Percentiles rank a stretch among this genome's conserved stretches.
Evolutionary conservation across 2,329 filamentous ascomycete genomes (phyloP).

Genomic region (Acrodontium crateriforme): DNA sequence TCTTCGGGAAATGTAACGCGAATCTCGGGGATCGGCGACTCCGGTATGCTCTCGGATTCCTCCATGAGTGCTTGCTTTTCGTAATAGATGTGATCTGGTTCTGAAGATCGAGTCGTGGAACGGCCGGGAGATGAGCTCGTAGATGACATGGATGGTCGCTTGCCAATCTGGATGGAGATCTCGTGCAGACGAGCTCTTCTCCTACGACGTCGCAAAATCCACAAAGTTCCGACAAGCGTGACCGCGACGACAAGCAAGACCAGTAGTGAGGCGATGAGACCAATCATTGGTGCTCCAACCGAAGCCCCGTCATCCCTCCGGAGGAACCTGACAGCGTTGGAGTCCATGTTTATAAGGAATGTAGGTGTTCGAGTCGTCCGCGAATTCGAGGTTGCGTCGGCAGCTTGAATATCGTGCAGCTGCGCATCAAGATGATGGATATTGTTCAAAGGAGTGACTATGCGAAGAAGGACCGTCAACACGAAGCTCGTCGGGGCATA

Average conservation of each 20-base stretch:
- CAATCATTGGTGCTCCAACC: constrained; percentile 48
- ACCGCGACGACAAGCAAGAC: constrained; percentile 63
- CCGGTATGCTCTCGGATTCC: constrained; percentile 60
- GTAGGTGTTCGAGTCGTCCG: too few species aligned
- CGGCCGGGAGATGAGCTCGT: constrained; percentile 37
- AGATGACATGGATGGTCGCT: constrained; percentile 32
- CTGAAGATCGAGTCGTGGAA: constrained; percentile 42
- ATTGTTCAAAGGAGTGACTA: too few species aligned
- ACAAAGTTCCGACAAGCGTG: constrained; percentile 50
- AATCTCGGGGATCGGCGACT: constrained; percentile 80
- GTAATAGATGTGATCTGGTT: constrained; percentile 61
- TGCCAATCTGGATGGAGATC: constrained; percentile 59
- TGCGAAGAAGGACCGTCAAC: too few species aligned
- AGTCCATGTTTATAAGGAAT: too few species aligned
- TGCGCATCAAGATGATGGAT: too few species aligned
- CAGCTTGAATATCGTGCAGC: too few species aligned
- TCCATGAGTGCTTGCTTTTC: constrained; percentile 68
- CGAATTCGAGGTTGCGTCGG: too few species aligned
- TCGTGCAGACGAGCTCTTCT: constrained; percentile 34
- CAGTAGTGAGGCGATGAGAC: constrained; percentile 67
- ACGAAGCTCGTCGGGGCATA: too few species aligned
- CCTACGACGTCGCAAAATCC: constrained; percentile 60
- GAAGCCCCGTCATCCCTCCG: too few species aligned
- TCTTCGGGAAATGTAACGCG: constrained; percentile 97
- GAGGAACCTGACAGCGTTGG: too few species aligned